phyloP scores from a whole-genome alignment of 1,284 basidiomycete species.

The Heterobasidion irregulare region DNA sequence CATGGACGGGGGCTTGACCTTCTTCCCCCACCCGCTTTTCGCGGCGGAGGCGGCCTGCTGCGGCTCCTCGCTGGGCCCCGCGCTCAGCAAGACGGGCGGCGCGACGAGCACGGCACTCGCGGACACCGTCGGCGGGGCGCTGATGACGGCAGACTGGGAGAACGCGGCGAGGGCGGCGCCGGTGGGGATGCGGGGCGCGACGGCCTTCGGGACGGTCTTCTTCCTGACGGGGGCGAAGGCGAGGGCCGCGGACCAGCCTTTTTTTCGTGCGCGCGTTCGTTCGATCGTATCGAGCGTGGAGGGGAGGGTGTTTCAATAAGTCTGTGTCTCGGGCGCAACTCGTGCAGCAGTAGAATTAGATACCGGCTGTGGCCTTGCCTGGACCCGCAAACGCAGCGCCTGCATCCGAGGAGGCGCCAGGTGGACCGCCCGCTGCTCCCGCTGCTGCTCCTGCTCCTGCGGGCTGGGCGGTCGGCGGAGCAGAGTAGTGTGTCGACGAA shows the following conservation, averaged over 20 bases:
- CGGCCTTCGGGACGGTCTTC: conserved; percentile 42
- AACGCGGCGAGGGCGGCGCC: conserved; percentile 14
- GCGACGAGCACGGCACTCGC: conserved; percentile 64
- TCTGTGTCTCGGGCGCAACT: conserved; percentile 21
- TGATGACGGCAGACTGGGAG: conserved; percentile 13
- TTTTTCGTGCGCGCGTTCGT: conserved; percentile 1
- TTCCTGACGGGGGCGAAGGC: conserved; percentile 68
- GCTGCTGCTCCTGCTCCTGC: background rate
- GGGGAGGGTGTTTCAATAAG: conserved; percentile 22
- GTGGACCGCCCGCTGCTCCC: conserved; percentile 13
- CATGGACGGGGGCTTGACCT: conserved; percentile 85
- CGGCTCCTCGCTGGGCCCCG: conserved; percentile 8
- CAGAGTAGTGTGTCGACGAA: background rate
- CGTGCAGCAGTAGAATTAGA: conserved; percentile 35
- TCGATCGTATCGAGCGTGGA: background rate
- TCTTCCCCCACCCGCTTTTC: conserved; percentile 64
- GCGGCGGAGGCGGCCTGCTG: conserved; percentile 19
- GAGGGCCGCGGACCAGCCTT: conserved; percentile 82
- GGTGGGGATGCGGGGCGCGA: conserved; percentile 41
- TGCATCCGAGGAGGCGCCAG: conserved; percentile 16
- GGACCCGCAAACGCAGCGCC: conserved; percentile 25
- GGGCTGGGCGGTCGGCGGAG: conserved; percentile 1
- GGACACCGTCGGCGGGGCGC: conserved; percentile 33
- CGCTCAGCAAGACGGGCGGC: conserved; percentile 50
- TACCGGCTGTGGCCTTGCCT: conserved; percentile 76